phyloP scores from a whole-genome alignment of 306 rosid species.

The Sphenostylis stenocarpa region DNA sequence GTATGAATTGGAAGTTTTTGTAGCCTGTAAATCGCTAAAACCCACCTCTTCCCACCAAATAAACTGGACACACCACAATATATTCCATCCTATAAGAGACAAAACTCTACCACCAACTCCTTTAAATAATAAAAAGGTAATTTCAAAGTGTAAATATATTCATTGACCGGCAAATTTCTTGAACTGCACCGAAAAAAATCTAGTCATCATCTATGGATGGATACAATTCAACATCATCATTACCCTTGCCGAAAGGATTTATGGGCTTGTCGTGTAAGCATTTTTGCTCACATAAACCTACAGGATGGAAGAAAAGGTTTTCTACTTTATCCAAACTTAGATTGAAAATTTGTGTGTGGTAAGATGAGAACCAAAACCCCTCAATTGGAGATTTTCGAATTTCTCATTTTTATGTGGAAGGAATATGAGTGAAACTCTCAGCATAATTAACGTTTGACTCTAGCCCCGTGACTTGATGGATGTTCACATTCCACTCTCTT shows the following conservation, averaged over 20 bases:
- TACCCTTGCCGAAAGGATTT: background rate
- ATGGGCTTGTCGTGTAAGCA: background rate
- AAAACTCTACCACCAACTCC: background rate
- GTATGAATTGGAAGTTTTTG: background rate
- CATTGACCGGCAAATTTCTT: background rate
- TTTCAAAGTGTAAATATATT: background rate
- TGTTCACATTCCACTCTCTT: background rate
- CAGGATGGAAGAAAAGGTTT: background rate
- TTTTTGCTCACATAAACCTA: background rate
- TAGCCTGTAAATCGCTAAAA: background rate
- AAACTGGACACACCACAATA: background rate
- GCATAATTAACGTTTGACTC: slow-evolving; percentile 6
- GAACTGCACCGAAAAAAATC: background rate
- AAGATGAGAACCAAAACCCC: too few relatives aligned
- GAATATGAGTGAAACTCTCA: background rate
- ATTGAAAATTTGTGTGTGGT: too few relatives aligned
- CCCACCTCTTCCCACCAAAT: background rate
- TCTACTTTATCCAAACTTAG: too few relatives aligned
- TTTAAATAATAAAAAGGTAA: background rate
- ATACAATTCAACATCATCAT: background rate
- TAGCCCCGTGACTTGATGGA: background rate
- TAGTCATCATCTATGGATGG: background rate
- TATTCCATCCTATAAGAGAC: background rate
- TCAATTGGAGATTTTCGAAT: too few relatives aligned
- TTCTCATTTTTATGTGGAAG: too few relatives aligned